A percentile compares a stretch with the other conserved stretches of the same genome.
phyloP scores from a whole-genome alignment of 805 yeast species.

The Hanseniaspora osmophila region DNA sequence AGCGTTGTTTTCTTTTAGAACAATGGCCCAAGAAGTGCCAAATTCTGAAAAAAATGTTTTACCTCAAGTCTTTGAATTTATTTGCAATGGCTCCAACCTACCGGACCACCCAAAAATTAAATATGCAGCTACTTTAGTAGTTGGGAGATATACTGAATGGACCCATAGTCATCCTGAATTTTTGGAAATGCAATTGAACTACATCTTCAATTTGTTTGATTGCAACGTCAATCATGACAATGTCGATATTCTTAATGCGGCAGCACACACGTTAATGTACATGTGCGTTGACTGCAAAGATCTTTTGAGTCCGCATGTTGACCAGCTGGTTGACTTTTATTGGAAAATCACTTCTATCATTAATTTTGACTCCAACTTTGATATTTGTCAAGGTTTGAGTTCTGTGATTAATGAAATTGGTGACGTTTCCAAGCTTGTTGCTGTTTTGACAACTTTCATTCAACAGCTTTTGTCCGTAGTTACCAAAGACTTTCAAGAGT shows the following conservation, averaged over 20 bases:
- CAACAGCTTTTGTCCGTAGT: conserved; percentile 48
- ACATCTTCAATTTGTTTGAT: conserved; percentile 65
- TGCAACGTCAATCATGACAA: conserved; percentile 13
- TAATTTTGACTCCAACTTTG: conserved; percentile 57
- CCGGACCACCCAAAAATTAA: conserved; percentile 81
- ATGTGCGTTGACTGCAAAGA: conserved; percentile 83
- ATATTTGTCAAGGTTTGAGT: conserved; percentile 80
- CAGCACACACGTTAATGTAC: conserved; percentile 86
- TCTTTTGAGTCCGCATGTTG: conserved; percentile 49
- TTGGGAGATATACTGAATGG: conserved; percentile 97
- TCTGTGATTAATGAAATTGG: conserved; percentile 59
- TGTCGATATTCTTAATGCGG: conserved; percentile 52
- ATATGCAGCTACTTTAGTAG: conserved; percentile 82
- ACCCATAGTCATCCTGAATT: conserved; percentile 65
- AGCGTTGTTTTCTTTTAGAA: conserved; percentile 73
- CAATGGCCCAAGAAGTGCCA: conserved; percentile 87
- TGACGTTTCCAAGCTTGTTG: conserved; percentile 29
- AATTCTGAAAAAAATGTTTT: conserved; percentile 47
- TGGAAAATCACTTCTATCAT: conserved; percentile 37
- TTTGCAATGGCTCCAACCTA: conserved; percentile 35
- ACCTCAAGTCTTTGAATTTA: conserved; percentile 41
- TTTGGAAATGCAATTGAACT: conserved; percentile 69
- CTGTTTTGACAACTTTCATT: conserved; percentile 44
- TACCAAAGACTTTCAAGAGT: conserved; percentile 19
- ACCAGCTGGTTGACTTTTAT: conserved; percentile 65